Evolutionary conservation across 2,329 filamentous ascomycete species (phyloP), one percentile per base, ranked within the genome.

Genomic region (Fusarium irregulare): DNA sequence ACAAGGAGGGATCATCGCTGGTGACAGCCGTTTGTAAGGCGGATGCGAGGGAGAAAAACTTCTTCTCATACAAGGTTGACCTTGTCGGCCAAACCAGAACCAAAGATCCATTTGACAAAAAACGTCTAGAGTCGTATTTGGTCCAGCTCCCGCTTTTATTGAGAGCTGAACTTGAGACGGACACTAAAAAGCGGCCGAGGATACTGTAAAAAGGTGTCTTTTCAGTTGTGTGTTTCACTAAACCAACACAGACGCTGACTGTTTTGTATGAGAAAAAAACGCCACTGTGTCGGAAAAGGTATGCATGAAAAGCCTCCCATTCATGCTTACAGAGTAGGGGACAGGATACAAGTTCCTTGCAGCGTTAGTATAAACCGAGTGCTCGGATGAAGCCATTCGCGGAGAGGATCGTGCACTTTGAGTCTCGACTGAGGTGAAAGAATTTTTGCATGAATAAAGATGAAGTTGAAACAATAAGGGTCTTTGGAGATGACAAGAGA

Each of bases 221-320:
- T n/a, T 70, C 53, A 63, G 66, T 58, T 63, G 66, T 67, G 62
- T 51, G 71, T 72, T 70, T 73, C 71, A 72, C 65, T 49, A 65
- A 37, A 46, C 48, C 50, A 49, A 57, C 57, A 37, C 34, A 37
- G 34, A 37, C 34, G 34, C 34, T 37, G 34, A 37, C 34, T 59
- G 34, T 49, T 40, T 42, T 53, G 21, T 46, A n/a, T 27, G 41
- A 7, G 9, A 9, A 16, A 12, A 37, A 21, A 47, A 62, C 70
- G 70, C 67, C 58, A 67, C 61, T 48, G 45, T 50, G 53, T 68
- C 60, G 42, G 59, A 32, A 44, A 50, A 44, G 51, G 30, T 21
- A 32, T 44, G 34, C 34, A n/a, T 37, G 34, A 37, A n/a, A 37
- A n/a, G 34, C 34, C 34, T 37, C 34, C 48, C 60, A 12, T 50